Percentiles rank a stretch among this genome's conserved stretches.
These are phyloP conservation scores for Agapanthus africanus DNA, from an alignment of 106 monocot species.

Conservation along the genomic window DNA sequence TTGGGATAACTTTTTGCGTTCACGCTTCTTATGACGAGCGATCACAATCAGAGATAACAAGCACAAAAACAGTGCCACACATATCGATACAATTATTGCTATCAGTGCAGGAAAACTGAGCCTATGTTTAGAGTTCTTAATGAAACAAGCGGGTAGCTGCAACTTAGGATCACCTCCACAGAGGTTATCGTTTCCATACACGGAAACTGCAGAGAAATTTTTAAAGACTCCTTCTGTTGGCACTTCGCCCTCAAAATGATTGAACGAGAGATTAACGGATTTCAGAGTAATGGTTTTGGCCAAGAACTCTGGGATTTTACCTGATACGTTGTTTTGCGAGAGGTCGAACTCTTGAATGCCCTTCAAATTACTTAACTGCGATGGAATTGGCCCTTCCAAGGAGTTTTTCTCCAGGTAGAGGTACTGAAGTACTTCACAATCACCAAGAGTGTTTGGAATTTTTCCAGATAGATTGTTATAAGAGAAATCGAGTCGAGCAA, in stretches of 20 bases:
- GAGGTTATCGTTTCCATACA: slow-evolving; percentile 7
- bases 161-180: slow-evolving; percentile 9
- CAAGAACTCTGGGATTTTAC: slow-evolving; percentile 26
- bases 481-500: slow-evolving; percentile 11
- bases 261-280: slow-evolving; percentile 12
- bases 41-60: neutral
- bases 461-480: slow-evolving; percentile 23
- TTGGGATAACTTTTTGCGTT: neutral
- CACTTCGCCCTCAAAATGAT: slow-evolving; percentile 6
- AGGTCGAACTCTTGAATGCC: slow-evolving; percentile 22
- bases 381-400: slow-evolving; percentile 31
- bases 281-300: slow-evolving; percentile 8
- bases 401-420: slow-evolving; percentile 22
- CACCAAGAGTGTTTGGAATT: slow-evolving; percentile 27
- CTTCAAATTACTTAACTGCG: slow-evolving; percentile 9
- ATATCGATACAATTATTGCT: neutral
- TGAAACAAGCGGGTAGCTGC: neutral
- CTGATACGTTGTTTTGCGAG: slow-evolving; percentile 37
- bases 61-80: neutral
- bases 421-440: slow-evolving; percentile 19
- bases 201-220: slow-evolving; percentile 3
- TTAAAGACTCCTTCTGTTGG: slow-evolving; percentile 8
- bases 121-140: neutral
- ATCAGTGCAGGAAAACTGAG: neutral
- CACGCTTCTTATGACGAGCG: neutral